Base-by-base conservation (phyloP, 2,329 filamentous ascomycete genomes). In the Neonectria sp. region DNA sequence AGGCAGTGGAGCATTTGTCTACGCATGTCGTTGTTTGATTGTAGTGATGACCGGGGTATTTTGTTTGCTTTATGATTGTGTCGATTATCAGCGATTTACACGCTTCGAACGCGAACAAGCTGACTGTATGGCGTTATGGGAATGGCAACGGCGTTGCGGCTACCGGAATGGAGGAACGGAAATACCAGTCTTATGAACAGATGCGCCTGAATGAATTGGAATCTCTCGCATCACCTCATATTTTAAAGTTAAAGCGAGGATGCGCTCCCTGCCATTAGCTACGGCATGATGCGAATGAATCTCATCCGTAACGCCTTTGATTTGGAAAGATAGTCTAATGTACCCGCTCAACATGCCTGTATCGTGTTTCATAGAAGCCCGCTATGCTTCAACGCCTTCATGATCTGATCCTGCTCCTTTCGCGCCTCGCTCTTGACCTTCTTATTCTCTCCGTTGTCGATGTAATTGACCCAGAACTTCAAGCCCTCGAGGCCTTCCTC, bases 401-500 rank as follows among this genome's bases (percentile, higher is more conserved):
- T 63, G 2, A 88, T 77, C 56, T 76, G 79, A 13, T 87, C 85
- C 24, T 79, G 75, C 21, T 83, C 80, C 7, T 79, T 78, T 61
- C 75, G 71, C 21, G 74, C 68, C 53, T 76, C 62, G 37, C 62
- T 71, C 58, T 70, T 79, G 43, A 74, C 74, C 48, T 77, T 76
- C 69, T 77, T 76, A 61, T 71, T 75, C 27, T 79, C 84, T 0
- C 83, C 85, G 0, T 81, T 84, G 59, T 86, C 83, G 63, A 90
- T 88, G 65, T 85, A 88, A 76, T 99, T 99, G 81, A 93, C 91
- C 96, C 96, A 99, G 80, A 97, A 99, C 75, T 92, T 92, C 53
- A 97, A 85, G 0, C 96, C 96, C 79, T 98, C 95, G 15, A 98
- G 89, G 5, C 94, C 92, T 75, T 97, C 95, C 79, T 99, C 96